phyloP scores from a whole-genome alignment of 192 early-diverging fungal species.

The Coemansia sp. region DNA sequence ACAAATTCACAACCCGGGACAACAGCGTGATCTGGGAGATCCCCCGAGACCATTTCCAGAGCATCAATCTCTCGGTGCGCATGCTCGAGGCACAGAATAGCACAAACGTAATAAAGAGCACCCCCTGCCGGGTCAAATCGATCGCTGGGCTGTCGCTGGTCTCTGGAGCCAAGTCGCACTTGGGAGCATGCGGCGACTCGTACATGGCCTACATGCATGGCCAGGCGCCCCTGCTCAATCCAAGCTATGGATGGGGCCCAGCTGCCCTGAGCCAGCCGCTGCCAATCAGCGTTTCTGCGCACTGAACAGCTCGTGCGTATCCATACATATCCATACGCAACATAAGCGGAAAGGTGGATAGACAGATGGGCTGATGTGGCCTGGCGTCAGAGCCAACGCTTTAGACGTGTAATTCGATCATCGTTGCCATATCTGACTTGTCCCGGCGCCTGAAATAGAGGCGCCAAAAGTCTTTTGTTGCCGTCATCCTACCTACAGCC shows the following conservation, averaged over 20 bases:
- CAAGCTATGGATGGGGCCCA: conserved; percentile 34
- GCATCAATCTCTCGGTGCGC: conserved; percentile 34
- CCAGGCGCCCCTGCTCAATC: conserved; percentile 40
- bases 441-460: background rate
- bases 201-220: conserved; percentile 42
- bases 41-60: conserved; percentile 37
- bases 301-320: background rate
- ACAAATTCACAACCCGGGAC: conserved; percentile 15
- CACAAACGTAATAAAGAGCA: conserved; percentile 14
- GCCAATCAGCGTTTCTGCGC: background rate
- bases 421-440: too few species aligned
- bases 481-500: conserved; percentile 4
- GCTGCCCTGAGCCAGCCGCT: conserved; percentile 5
- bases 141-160: conserved; percentile 22
- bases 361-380: too few species aligned
- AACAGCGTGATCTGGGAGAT: conserved; percentile 48
- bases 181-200: conserved; percentile 9
- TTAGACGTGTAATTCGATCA: too few species aligned
- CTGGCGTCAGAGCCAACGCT: too few species aligned
- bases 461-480: background rate
- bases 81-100: conserved; percentile 28
- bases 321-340: too few species aligned
- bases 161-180: conserved; percentile 16
- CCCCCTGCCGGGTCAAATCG: conserved; percentile 17
- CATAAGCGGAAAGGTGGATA: too few species aligned